Evolutionary conservation across 116 monocot species (phyloP), one percentile per base, ranked within the genome.

Genomic region (Posidonia oceanica): DNA sequence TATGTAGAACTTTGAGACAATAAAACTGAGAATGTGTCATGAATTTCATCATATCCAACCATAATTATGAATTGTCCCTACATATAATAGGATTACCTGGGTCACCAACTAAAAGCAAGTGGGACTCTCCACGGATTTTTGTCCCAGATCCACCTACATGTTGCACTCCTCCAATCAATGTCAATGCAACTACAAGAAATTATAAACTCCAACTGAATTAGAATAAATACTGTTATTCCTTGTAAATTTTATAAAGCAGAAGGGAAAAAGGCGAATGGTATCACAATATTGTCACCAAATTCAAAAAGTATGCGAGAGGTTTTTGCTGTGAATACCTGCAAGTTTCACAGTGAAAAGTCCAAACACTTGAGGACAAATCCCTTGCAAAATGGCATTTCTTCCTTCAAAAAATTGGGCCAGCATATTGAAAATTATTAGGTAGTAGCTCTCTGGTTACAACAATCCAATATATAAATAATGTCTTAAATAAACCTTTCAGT

Each of bases 321-420:
- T 48, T 7, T 29, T 54, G 23, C 48, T 68, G 16, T 22, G 68
- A 20, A 68, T 66, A 72, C 73, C 78, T 44, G 98, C 93, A 78
- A 98, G 93, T 74, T 98, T 98, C 74, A 98, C 98, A 57, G 98
- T 98, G 68, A 98, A 98, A 39, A 98, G 93, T 59, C 98, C 93
- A 84, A 88, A 98, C 41, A 98, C 72, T 78, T 98, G 98, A 58
- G 98, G 90, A 53, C 98, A 98, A 64, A 98, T 86, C 79, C 85
- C 98, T 80, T 82, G 85, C 59, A 98, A 72, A 71, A 98, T 93
- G 62, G 71, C 75, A 84, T 98, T 98, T 80, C 98, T 87, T 59
- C 98, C 98, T 93, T 78, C 77, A 72, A 67, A 51, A 48, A 14
- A 51, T 2, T 17, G 18, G n/a, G 21, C 21, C 58, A 58, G 17